Conservation (phyloP, 371 early-diverging fungal genomes). For the Mortierella sp. region DNA sequence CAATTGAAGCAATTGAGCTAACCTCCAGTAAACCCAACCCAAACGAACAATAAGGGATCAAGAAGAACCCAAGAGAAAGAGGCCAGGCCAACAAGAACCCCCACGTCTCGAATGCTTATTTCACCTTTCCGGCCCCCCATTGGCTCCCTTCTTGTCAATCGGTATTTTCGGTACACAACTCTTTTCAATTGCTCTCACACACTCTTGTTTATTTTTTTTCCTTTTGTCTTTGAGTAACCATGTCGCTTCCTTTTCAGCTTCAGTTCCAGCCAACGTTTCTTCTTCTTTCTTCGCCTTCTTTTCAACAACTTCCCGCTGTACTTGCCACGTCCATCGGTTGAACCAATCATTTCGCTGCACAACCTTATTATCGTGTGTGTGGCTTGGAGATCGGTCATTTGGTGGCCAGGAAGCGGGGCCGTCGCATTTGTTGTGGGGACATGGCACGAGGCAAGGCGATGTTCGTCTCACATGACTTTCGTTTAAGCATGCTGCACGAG, state of each 20-base stretch:
- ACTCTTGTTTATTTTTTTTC: background rate
- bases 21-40: too few species aligned
- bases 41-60: too few species aligned
- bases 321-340: background rate
- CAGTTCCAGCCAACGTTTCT: background rate
- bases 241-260: background rate
- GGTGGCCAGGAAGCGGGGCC: slow-evolving; percentile 9
- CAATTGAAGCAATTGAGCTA: background rate
- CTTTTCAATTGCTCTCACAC: background rate
- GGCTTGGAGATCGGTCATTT: background rate
- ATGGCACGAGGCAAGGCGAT: too few species aligned
- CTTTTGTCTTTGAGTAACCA: background rate
- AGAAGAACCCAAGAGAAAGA: background rate
- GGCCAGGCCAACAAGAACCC: background rate
- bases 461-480: background rate
- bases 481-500: background rate
- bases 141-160: slow-evolving; percentile 8
- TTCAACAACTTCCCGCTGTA: background rate
- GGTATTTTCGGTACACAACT: slow-evolving; percentile 10
- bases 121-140: background rate
- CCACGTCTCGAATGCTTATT: slow-evolving; percentile 10
- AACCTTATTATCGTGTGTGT: slow-evolving; percentile 1
- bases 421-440: background rate
- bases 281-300: background rate
- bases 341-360: slow-evolving; percentile 3